These are phyloP conservation scores for Lentinus tigrinus DNA, from an alignment of 768 basidiomycete genomes.

Conservation along the genomic window DNA sequence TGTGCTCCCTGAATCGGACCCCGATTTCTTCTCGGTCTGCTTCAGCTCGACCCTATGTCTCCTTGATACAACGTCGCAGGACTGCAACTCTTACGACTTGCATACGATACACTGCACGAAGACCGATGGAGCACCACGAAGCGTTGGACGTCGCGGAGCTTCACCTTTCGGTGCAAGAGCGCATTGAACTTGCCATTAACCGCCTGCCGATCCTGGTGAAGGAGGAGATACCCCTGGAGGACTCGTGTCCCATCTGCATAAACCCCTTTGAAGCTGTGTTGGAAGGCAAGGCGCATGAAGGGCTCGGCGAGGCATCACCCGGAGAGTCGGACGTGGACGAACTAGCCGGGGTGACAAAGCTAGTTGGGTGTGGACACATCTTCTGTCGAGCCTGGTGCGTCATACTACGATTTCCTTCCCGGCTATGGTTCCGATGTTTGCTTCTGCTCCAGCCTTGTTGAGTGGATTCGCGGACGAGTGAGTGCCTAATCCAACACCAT, in stretches of 20 bases:
- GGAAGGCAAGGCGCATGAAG: slow-evolving; percentile 18
- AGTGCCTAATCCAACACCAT: slow-evolving; percentile 18
- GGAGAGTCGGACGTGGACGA: slow-evolving; percentile 20
- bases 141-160: slow-evolving; percentile 11
- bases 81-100: background rate
- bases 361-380: slow-evolving; percentile 59
- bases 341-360: slow-evolving; percentile 50
- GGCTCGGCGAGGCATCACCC: background rate
- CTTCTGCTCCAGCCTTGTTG: slow-evolving; percentile 44
- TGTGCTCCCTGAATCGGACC: background rate
- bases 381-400: slow-evolving; percentile 67
- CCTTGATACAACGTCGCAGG: background rate
- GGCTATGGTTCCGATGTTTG: background rate
- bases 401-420: background rate
- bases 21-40: background rate
- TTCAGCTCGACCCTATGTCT: background rate
- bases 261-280: slow-evolving; percentile 45
- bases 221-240: slow-evolving; percentile 43
- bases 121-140: background rate
- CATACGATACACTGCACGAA: background rate
- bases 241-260: slow-evolving; percentile 68
- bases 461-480: slow-evolving; percentile 65
- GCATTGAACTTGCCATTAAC: slow-evolving; percentile 40
- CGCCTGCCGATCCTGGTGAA: slow-evolving; percentile 43
- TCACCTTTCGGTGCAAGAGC: slow-evolving; percentile 22